Percentiles rank a stretch among this genome's conserved stretches.
Conservation (phyloP, 2,329 filamentous ascomycete species). For the Diaporthe citrichinensis region DNA sequence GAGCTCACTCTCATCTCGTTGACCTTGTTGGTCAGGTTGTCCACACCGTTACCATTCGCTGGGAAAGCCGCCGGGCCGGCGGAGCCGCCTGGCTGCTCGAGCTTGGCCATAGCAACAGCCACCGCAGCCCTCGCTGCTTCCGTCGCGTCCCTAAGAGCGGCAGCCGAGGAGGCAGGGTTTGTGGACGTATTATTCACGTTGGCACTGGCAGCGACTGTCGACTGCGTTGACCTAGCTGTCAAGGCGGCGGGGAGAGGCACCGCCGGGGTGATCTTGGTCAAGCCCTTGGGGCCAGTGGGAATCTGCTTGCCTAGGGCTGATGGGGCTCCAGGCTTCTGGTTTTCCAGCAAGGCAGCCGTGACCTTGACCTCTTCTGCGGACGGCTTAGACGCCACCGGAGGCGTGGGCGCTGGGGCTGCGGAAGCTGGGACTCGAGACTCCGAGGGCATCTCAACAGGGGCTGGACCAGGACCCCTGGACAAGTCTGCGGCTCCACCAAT, state of each 20-base stretch:
- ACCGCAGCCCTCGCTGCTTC: slow-evolving; percentile 82
- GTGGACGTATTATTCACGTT: slow-evolving; percentile 44
- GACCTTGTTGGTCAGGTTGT: slow-evolving; percentile 81
- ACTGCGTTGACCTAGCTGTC: slow-evolving; percentile 48
- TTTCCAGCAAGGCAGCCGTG: slow-evolving; percentile 65
- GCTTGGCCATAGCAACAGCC: slow-evolving; percentile 84
- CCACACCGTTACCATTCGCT: slow-evolving; percentile 66
- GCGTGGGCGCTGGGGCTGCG: slow-evolving; percentile 66
- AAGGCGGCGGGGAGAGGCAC: slow-evolving; percentile 72
- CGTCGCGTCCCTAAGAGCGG: slow-evolving; percentile 75
- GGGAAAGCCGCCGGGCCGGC: slow-evolving; percentile 49
- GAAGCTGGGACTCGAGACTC: slow-evolving; percentile 67
- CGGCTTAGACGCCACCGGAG: slow-evolving; percentile 78
- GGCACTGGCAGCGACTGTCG: slow-evolving; percentile 50
- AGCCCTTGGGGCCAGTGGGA: slow-evolving; percentile 63
- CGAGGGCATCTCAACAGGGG: slow-evolving; percentile 57
- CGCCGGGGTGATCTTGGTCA: slow-evolving; percentile 72
- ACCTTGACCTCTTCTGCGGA: slow-evolving; percentile 67
- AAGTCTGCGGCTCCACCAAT: slow-evolving; percentile 66
- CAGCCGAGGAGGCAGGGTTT: slow-evolving; percentile 53
- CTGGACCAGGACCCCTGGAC: slow-evolving; percentile 56
- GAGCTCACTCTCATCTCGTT: slow-evolving; percentile 82
- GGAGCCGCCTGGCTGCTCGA: slow-evolving; percentile 58
- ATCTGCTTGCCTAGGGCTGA: slow-evolving; percentile 51
- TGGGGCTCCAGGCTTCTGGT: slow-evolving; percentile 49